Evolutionary conservation across 2,329 filamentous ascomycete genomes (phyloP).

Genomic region (Knoxdaviesia proteae): DNA sequence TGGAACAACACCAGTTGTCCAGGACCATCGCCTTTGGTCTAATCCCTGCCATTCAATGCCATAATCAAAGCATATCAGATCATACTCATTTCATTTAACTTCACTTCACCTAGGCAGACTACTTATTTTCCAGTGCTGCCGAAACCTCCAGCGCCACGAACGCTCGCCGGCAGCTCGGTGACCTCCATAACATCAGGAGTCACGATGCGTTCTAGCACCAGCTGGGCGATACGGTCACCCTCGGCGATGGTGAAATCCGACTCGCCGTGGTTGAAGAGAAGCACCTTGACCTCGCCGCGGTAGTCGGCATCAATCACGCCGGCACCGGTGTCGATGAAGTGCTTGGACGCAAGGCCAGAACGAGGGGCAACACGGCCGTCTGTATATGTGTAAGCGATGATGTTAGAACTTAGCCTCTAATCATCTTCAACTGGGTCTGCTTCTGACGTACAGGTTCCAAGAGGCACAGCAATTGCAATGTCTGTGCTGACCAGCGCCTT

Average conservation of each 20-base stretch:
- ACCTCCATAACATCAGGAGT: slow-evolving; percentile 88
- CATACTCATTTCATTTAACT: background rate
- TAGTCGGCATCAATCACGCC: slow-evolving; percentile 98
- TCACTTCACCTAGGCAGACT: background rate
- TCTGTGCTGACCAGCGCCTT: slow-evolving; percentile 80
- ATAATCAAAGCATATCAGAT: background rate
- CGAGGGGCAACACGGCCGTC: slow-evolving; percentile 80
- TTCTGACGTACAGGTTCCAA: slow-evolving; percentile 59
- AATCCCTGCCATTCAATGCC: background rate
- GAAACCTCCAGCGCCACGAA: slow-evolving; percentile 76
- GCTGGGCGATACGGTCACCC: slow-evolving; percentile 82
- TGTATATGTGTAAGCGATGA: slow-evolving; percentile 12
- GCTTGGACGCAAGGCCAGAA: slow-evolving; percentile 77
- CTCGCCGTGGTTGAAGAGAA: slow-evolving; percentile 84
- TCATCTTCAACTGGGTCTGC: background rate
- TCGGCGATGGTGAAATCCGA: slow-evolving; percentile 61
- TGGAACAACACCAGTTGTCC: too few species aligned
- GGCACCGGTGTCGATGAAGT: slow-evolving; percentile 90
- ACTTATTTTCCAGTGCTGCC: slow-evolving; percentile 51
- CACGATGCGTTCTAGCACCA: slow-evolving; percentile 84
- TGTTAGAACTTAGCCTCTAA: background rate
- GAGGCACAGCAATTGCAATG: slow-evolving; percentile 75
- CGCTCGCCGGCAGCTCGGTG: slow-evolving; percentile 70
- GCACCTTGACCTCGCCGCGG: slow-evolving; percentile 77
- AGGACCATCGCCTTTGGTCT: too few species aligned